These are phyloP conservation scores for Talaromyces proteolyticus DNA, from an alignment of 495 filamentous ascomycete species.

Conservation along the genomic window DNA sequence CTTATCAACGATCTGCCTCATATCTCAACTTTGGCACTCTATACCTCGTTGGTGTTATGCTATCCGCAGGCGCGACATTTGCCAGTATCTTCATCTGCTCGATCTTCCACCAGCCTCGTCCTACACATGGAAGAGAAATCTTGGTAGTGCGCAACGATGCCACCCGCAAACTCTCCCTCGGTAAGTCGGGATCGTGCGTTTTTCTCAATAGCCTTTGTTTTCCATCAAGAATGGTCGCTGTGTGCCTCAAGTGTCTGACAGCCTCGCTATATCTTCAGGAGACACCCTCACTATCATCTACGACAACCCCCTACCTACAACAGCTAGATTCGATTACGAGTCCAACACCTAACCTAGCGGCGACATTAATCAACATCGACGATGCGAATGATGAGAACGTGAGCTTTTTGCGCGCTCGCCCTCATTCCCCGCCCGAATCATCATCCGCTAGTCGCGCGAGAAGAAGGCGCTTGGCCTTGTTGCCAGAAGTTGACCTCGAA, in stretches of 20 bases:
- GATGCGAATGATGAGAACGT: constrained; percentile 55
- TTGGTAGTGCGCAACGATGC: constrained; percentile 14
- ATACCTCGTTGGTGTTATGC: too few species aligned
- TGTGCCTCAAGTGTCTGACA: background rate
- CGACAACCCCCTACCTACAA: constrained; percentile 21
- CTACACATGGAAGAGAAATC: background rate
- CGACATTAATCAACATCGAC: constrained; percentile 38
- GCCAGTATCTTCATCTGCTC: constrained; percentile 2
- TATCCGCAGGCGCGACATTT: background rate
- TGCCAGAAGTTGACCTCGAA: constrained; percentile 25
- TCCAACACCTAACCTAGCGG: constrained; percentile 40
- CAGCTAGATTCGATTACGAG: constrained; percentile 30
- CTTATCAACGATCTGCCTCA: too few species aligned
- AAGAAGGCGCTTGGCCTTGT: constrained; percentile 27
- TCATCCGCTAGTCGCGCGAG: constrained; percentile 27
- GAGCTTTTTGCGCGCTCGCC: constrained; percentile 47
- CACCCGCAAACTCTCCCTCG: constrained; percentile 22
- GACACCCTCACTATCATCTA: constrained; percentile 21
- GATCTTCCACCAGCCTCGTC: constrained; percentile 1
- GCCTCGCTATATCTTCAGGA: constrained; percentile 17
- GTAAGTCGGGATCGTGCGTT: constrained; percentile 8
- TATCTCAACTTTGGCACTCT: too few species aligned
- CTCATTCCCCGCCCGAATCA: constrained; percentile 23
- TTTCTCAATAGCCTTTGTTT: background rate
- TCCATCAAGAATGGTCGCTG: background rate